These are phyloP conservation scores for Amesomyces nigricolor DNA, from an alignment of 2,329 filamentous ascomycete genomes.

Conservation along the genomic window DNA sequence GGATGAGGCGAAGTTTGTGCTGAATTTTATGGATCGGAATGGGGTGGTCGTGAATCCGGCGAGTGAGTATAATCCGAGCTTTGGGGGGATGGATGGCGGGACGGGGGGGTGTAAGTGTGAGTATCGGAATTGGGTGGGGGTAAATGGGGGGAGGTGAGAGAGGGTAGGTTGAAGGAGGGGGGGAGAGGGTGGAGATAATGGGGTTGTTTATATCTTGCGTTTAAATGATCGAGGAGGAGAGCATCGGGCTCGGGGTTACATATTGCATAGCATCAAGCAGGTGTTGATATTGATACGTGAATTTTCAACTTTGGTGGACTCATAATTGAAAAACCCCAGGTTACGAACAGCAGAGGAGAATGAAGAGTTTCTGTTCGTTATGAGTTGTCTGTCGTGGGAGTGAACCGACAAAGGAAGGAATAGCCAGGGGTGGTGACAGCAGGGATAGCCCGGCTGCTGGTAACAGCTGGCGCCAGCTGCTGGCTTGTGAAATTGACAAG, in stretches of 20 bases:
- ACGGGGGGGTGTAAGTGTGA: constrained; percentile 57
- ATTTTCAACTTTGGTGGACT: background rate
- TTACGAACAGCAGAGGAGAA: too few relatives aligned
- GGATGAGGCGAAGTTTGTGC: constrained; percentile 40
- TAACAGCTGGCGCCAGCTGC: background rate
- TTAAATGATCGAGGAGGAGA: background rate
- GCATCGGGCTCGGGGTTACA: background rate
- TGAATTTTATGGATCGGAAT: constrained; percentile 45
- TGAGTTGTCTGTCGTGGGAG: too few relatives aligned
- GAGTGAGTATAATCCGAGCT: constrained; percentile 37
- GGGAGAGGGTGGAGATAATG: background rate
- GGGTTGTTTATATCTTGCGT: background rate
- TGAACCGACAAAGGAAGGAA: too few relatives aligned
- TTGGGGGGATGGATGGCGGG: constrained; percentile 59
- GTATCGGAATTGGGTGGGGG: constrained; percentile 50
- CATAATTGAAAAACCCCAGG: too few relatives aligned
- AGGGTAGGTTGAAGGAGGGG: background rate
- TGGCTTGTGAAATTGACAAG: background rate
- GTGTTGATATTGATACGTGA: constrained; percentile 1
- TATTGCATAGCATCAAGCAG: constrained; percentile 8
- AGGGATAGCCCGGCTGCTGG: background rate
- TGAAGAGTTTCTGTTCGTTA: too few relatives aligned
- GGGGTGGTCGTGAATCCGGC: constrained; percentile 51
- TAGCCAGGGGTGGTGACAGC: too few relatives aligned
- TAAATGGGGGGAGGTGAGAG: constrained; percentile 10